phyloP scores from a whole-genome alignment of 2,329 filamentous ascomycete species.

The Nothophoma quercina region DNA sequence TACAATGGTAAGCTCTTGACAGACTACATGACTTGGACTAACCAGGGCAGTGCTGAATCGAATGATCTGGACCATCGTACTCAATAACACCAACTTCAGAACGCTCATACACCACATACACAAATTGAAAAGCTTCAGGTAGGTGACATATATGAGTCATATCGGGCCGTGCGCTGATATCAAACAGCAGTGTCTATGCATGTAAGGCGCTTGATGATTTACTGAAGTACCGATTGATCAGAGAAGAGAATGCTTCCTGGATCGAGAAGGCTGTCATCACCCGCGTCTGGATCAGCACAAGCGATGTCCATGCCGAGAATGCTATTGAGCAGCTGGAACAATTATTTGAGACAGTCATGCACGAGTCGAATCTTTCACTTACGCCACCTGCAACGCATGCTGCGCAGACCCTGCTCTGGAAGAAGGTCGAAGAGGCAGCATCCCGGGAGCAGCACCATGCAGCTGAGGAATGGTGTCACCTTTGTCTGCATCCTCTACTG shows the following conservation, averaged over 20 bases:
- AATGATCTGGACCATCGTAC: conserved; percentile 67
- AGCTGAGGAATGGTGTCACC: conserved; percentile 74
- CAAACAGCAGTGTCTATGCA: conserved; percentile 48
- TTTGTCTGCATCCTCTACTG: conserved; percentile 74
- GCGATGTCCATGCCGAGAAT: conserved; percentile 50
- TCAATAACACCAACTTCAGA: conserved; percentile 70
- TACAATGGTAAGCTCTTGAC: conserved; percentile 44
- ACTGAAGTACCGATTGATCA: conserved; percentile 64
- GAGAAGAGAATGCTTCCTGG: conserved; percentile 63
- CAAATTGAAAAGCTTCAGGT: conserved; percentile 61
- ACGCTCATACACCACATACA: conserved; percentile 72
- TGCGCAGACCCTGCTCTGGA: conserved; percentile 80
- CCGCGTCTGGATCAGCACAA: conserved; percentile 70
- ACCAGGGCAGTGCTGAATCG: conserved; percentile 60
- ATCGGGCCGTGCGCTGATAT: conserved; percentile 10
- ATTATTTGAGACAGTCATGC: conserved; percentile 58
- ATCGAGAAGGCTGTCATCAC: conserved; percentile 74
- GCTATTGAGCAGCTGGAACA: conserved; percentile 50
- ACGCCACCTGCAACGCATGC: conserved; percentile 69
- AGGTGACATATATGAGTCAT: not conserved
- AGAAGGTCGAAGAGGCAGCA: conserved; percentile 70
- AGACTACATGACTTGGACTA: conserved; percentile 11
- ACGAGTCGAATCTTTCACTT: conserved; percentile 58
- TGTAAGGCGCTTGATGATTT: conserved; percentile 68
- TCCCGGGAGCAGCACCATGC: conserved; percentile 60